phyloP scores from a whole-genome alignment of 2,329 filamentous ascomycete species.

The Fusarium nodosum region DNA sequence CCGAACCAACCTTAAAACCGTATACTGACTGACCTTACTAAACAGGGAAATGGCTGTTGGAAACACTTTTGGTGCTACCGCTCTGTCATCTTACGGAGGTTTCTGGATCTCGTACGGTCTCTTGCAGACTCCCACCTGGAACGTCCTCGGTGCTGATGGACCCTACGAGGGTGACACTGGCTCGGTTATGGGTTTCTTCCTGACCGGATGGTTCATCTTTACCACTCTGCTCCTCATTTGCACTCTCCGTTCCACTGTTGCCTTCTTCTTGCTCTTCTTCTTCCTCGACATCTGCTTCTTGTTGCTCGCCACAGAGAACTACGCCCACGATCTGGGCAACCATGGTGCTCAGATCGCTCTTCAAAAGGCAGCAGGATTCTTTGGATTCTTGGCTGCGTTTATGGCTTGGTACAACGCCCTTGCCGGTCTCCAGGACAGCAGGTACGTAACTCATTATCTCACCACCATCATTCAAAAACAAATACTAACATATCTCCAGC shows the following conservation, averaged over 20 bases:
- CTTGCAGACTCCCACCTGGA: slow-evolving; percentile 76
- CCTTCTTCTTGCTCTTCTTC: slow-evolving; percentile 84
- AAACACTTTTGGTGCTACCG: slow-evolving; percentile 88
- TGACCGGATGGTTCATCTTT: slow-evolving; percentile 88
- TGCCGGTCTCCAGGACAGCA: slow-evolving; percentile 81
- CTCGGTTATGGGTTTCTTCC: slow-evolving; percentile 79
- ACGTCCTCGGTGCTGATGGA: slow-evolving; percentile 63
- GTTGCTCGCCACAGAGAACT: slow-evolving; percentile 75
- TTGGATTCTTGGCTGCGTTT: slow-evolving; percentile 85
- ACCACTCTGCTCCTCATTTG: slow-evolving; percentile 79
- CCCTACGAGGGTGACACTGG: slow-evolving; percentile 62
- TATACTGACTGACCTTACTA: slow-evolving; percentile 14
- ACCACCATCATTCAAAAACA: background rate
- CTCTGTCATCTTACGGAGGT: slow-evolving; percentile 83
- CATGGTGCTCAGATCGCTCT: slow-evolving; percentile 61
- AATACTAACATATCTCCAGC: slow-evolving; percentile 65
- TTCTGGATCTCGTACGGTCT: slow-evolving; percentile 86
- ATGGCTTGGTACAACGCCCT: slow-evolving; percentile 90
- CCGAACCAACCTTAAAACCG: background rate
- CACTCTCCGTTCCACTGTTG: slow-evolving; percentile 81
- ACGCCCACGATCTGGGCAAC: slow-evolving; percentile 66
- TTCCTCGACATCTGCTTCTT: slow-evolving; percentile 82
- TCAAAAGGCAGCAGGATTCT: slow-evolving; percentile 80
- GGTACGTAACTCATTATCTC: slow-evolving; percentile 59
- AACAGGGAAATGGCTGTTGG: slow-evolving; percentile 86